Conservation (phyloP, 176 grass and related monocot species). For the Zizania latifolia region DNA sequence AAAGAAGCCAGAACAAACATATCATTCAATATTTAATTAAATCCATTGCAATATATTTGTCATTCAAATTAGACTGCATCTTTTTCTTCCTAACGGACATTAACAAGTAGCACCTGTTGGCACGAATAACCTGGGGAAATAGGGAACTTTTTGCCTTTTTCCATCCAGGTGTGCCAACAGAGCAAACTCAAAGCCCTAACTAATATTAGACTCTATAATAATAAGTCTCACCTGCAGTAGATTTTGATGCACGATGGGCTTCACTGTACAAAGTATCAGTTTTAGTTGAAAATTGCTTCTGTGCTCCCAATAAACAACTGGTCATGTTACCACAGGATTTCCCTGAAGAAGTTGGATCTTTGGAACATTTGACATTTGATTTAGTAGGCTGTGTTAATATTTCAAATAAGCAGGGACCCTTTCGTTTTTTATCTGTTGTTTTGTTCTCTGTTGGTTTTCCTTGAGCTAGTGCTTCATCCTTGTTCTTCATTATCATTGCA, state of each 20-base stretch:
- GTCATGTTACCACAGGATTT: slow-evolving; percentile 20
- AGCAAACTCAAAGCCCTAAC: background rate
- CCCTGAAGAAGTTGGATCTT: slow-evolving; percentile 2
- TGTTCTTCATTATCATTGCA: slow-evolving; percentile 17
- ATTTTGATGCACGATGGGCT: slow-evolving; percentile 19
- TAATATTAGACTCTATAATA: slow-evolving; percentile 16
- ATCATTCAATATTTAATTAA: slow-evolving; percentile 35
- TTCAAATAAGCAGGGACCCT: slow-evolving; percentile 51
- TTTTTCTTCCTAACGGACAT: no score
- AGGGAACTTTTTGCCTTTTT: background rate
- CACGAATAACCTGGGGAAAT: slow-evolving; percentile 11
- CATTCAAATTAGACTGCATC: background rate
- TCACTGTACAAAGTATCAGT: slow-evolving; percentile 20
- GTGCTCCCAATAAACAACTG: background rate
- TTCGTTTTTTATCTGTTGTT: slow-evolving; percentile 36
- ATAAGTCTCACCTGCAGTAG: slow-evolving; percentile 35
- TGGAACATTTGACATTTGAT: slow-evolving; percentile 19
- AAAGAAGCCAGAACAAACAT: slow-evolving; percentile 39
- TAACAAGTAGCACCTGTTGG: slow-evolving; percentile 6
- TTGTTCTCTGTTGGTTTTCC: slow-evolving; percentile 29
- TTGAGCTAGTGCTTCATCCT: slow-evolving; percentile 11
- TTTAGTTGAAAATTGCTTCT: slow-evolving; percentile 26
- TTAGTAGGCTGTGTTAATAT: slow-evolving; percentile 53
- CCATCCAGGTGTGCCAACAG: slow-evolving; percentile 10
- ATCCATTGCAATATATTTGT: background rate